Base-by-base conservation (phyloP, 208 protist genomes). In the Paratrypanosoma confusum region DNA sequence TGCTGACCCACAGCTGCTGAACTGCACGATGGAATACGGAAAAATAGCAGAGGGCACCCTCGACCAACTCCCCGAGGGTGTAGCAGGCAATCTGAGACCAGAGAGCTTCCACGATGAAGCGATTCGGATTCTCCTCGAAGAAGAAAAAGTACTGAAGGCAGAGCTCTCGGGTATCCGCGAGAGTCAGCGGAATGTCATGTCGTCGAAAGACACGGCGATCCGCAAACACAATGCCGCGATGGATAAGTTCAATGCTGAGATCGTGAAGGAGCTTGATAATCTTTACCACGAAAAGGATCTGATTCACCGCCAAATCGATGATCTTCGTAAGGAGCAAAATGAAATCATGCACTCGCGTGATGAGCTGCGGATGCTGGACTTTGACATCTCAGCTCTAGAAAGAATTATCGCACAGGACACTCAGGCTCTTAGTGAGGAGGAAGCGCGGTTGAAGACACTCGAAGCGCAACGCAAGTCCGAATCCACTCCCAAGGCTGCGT, bases 131-230 rank as follows among this genome's bases (percentile, higher is more conserved):
- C 36, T 62, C 0, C 21, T 82, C 0, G 16, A 27, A 10, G 61
- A 74, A 18, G 57, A 65, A 22, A 22, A 52, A 34, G 23, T 11
- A 5, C 57, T 82, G 14, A 64, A 55, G n/a, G 43, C 34, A 6
- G 33, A 60, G 40, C 45, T 38, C 14, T 0, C 3, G 0, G 26
- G 8, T 1, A 22, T 67, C 5, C 53, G 43, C 11, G 57, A 58
- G 11, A 18, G 11, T 5, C 40, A 57, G 50, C 59, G 38, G 13
- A 36, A 13, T 8, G 6, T 63, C 0, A 41, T 59, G 32, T 17
- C 29, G 1, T 31, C n/a, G 17, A 37, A 27, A 16, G 57, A 58
- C 18, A 42, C 25, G 8, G 35, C 45, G 7, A 5, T 63, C 20
- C 27, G 33, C 16, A 33, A 16, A 8, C 43, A 55, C 25, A 11